Evolutionary conservation across 75 land plant species (phyloP).

Genomic region (Chamaecyparis obtusa): DNA sequence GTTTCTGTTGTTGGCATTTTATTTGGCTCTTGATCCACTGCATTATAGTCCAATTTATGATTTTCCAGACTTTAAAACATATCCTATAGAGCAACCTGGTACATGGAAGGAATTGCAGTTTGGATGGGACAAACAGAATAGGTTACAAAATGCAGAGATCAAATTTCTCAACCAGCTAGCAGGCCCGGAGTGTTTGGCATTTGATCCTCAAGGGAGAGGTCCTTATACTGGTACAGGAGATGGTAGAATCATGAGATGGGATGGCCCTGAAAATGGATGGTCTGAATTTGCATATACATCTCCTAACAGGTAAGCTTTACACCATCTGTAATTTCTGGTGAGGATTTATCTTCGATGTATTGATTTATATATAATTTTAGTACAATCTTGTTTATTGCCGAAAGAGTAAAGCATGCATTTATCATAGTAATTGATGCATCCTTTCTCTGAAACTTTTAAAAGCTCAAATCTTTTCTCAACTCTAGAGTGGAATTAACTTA

Average conservation of each 20-base stretch:
- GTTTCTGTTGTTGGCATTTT: conserved; percentile 4
- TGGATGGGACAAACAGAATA: conserved; percentile 11
- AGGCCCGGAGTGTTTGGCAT: conserved; percentile 78
- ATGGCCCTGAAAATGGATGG: conserved; percentile 46
- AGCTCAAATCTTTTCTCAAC: neutral
- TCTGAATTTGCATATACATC: conserved; percentile 51
- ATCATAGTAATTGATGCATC: neutral
- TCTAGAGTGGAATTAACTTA: no score
- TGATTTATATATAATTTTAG: neutral
- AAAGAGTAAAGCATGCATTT: neutral
- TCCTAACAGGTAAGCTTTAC: conserved; percentile 33
- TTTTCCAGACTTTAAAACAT: conserved; percentile 20
- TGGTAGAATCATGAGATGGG: conserved; percentile 67
- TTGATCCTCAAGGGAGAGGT: conserved; percentile 57
- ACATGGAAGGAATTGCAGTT: neutral
- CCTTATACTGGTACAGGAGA: conserved; percentile 80
- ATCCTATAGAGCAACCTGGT: conserved; percentile 11
- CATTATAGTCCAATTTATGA: conserved; percentile 18
- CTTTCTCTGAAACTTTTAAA: no score
- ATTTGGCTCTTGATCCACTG: conserved; percentile 31
- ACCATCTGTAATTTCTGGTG: neutral
- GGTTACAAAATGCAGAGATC: conserved; percentile 29
- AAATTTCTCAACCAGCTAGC: conserved; percentile 14
- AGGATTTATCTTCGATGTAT: neutral
- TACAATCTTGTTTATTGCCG: neutral